Base-by-base conservation (phyloP, 768 basidiomycete species). In the Suillus fuscotomentosus region DNA sequence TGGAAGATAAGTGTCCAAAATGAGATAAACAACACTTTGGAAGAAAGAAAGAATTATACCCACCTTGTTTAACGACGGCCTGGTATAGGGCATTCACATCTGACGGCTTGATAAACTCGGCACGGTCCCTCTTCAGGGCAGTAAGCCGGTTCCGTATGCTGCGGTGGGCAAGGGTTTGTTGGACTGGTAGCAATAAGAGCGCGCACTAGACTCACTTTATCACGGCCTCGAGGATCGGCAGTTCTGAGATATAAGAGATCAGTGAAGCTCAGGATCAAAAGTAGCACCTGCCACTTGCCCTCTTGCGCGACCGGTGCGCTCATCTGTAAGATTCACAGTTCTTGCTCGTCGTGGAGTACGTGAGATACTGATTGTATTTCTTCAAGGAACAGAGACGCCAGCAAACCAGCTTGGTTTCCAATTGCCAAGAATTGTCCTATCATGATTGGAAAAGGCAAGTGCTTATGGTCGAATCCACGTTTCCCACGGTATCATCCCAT, bases 131-230 rank as follows among this genome's bases (percentile, higher is more conserved):
- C 85, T 95, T 95, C 75, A 96, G 87, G 13, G 88, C 95, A 9
- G 96, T 97, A 56, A 99, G 86, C 67, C 97, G 88, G 78, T 97
- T 97, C 64, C 97, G 88, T 76, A 98, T 95, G 78, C 94, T 97
- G 75, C 20, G 66, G 62, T 59, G 69, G 65, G 63, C 64, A 56
- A 68, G 70, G 71, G 73, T 68, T 67, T 66, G 70, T 74, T 47
- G 60, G n/a, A 64, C 61, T 50, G 61, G 61, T 65, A 22, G 66
- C 66, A 73, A 36, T 69, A 68, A n/a, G n/a, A 41, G 42, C 60
- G 63, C 61, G 64, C 67, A 62, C 45, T 74, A 79, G 60, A 69
- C 68, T 17, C 50, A 95, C 95, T 92, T 91, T 78, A 97, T 95
- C 69, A 99, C 87, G 38, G 91, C 85, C 83, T 99, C 97, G 72